A percentile compares a stretch with the other conserved stretches of the same genome.
phyloP scores from a whole-genome alignment of 805 yeast species.

The Scheffersomyces ergatensis region DNA sequence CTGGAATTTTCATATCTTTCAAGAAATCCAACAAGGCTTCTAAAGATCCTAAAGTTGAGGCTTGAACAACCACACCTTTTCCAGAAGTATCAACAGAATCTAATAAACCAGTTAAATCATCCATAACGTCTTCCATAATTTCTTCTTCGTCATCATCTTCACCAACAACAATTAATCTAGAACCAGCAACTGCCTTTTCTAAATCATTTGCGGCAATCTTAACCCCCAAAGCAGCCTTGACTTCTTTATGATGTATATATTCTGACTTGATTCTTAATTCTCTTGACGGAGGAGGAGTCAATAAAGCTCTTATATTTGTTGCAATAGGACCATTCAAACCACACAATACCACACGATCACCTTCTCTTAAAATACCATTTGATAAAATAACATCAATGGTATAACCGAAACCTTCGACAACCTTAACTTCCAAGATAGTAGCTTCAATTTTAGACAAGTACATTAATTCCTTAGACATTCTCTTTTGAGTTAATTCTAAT shows the following conservation, averaged over 20 bases:
- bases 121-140: slow-evolving; percentile 97
- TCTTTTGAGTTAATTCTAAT: slow-evolving; percentile 92
- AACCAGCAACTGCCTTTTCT: slow-evolving; percentile 99
- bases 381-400: slow-evolving; percentile 97
- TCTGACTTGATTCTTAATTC: slow-evolving; percentile 97
- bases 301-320: slow-evolving; percentile 89
- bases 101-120: slow-evolving; percentile 89
- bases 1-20: slow-evolving; percentile 98
- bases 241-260: slow-evolving; percentile 94
- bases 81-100: slow-evolving; percentile 95
- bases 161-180: slow-evolving; percentile 90
- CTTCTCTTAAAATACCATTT: slow-evolving; percentile 93
- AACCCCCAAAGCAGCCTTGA: slow-evolving; percentile 98
- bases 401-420: slow-evolving; percentile 97
- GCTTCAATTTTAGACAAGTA: slow-evolving; percentile 93
- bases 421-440: slow-evolving; percentile 95
- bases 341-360: slow-evolving; percentile 92
- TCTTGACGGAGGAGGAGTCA: slow-evolving; percentile 97
- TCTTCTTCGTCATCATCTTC: slow-evolving; percentile 98
- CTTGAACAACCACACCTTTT: slow-evolving; percentile 97
- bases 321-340: slow-evolving; percentile 99
- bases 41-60: slow-evolving; percentile 95
- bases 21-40: slow-evolving; percentile 97
- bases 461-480: slow-evolving; percentile 98
- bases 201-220: slow-evolving; percentile 97